These are phyloP conservation scores for Sporothrix inflata DNA, from an alignment of 2,329 filamentous ascomycete species.

Conservation along the genomic window DNA sequence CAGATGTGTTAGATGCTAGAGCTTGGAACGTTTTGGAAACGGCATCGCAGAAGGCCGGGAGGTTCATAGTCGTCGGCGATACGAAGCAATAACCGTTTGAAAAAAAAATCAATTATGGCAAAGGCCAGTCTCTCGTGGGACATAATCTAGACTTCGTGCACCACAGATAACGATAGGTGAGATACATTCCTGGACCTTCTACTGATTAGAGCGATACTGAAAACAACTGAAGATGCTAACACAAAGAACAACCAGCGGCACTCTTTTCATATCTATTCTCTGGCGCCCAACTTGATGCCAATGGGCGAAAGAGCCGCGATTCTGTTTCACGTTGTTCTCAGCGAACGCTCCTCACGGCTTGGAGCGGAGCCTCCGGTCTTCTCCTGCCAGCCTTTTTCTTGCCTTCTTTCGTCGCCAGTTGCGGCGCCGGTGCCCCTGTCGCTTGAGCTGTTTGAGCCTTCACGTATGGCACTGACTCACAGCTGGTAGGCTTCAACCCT, in stretches of 20 bases:
- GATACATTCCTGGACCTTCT: neutral
- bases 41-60: conserved; percentile 67
- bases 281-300: neutral
- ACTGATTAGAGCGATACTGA: neutral
- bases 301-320: neutral
- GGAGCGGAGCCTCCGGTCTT: conserved; percentile 26
- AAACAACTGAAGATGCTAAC: neutral
- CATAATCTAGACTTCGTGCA: neutral
- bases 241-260: neutral
- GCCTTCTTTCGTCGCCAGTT: neutral
- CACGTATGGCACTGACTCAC: conserved; percentile 11
- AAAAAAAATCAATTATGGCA: conserved; percentile 3
- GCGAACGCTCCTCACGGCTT: conserved; percentile 22
- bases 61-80: conserved; percentile 77
- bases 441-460: conserved; percentile 30
- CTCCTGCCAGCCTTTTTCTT: conserved; percentile 22
- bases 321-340: neutral
- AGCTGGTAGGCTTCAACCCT: conserved; percentile 34
- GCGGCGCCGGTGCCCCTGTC: conserved; percentile 23
- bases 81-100: conserved; percentile 16
- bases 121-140: too few relatives aligned
- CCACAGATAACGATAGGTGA: neutral
- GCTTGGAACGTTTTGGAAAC: conserved; percentile 72
- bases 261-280: neutral
- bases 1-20: conserved; percentile 54